Base-by-base conservation (phyloP, 192 early-diverging fungal species). In the Gigaspora rosea region DNA sequence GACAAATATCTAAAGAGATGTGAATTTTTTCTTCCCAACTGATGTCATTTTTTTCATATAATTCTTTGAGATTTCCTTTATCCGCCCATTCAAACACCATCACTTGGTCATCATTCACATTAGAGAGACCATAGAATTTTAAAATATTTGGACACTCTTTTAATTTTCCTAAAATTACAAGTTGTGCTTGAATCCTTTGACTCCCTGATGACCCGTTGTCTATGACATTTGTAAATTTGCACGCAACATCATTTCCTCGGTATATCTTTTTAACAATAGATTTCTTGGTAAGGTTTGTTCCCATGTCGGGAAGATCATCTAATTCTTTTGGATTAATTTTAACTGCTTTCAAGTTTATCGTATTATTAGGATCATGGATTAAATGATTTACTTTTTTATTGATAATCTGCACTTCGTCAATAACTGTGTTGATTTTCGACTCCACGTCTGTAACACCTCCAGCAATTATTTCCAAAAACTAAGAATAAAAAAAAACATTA, bases 1-100 rank as follows among this genome's bases (percentile, higher is more conserved):
- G 67, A 47, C 67, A 69, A 69, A 69, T 48, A 51, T 69, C 67
- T 4, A 69, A 16, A 69, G 22, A 41, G 0, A 69, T 50, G 10
- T 69, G 18, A n/a, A 69, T 7, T 69, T 69, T 69, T 51, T 20
- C 20, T 3, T 46, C 46, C 67, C 46, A 69, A 48, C 11, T 69
- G 0, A 69, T 50, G 16, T 47, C 8, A 22, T 51, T 18, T 69
- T 50, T 69, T 41, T 41, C 36, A 41, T 41, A 41, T 41, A 41
- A 41, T 41, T 41, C 36, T 41, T 41, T 41, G 36, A 41, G 36
- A 41, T 41, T 41, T 41, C 36, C 36, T 41, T 41, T 41, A 41
- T 41, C 36, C 5, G 36, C 36, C 36, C 5, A 41, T 41, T 41
- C 5, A 41, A 41, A 41, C 36, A 41, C 5, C 36, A 41, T 41